Evolutionary conservation across 2,329 filamentous ascomycete genomes (phyloP).

Genomic region (Fusarium sp.): DNA sequence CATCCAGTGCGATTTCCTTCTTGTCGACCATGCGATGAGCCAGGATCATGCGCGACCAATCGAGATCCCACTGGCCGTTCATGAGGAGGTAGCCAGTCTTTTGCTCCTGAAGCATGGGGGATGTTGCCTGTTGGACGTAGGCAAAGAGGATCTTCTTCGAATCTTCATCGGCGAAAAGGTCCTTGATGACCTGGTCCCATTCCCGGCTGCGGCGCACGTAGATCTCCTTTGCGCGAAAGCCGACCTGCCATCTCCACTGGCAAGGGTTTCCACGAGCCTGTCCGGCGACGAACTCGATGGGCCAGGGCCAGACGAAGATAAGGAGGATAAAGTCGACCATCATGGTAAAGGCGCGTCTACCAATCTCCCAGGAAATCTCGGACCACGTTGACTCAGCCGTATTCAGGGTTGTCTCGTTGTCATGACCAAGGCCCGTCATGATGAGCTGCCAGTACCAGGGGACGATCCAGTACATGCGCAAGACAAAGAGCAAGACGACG

Average conservation of each 20-base stretch:
- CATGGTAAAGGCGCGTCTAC: slow-evolving; percentile 73
- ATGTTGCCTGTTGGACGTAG: slow-evolving; percentile 76
- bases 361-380: slow-evolving; percentile 68
- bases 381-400: slow-evolving; percentile 66
- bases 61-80: slow-evolving; percentile 87
- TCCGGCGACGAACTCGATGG: slow-evolving; percentile 77
- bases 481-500: slow-evolving; percentile 73
- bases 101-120: slow-evolving; percentile 72
- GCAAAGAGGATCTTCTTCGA: slow-evolving; percentile 70
- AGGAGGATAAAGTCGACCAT: slow-evolving; percentile 79
- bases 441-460: slow-evolving; percentile 80
- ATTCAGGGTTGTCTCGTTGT: slow-evolving; percentile 75
- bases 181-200: slow-evolving; percentile 73
- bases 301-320: slow-evolving; percentile 79
- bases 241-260: slow-evolving; percentile 78
- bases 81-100: slow-evolving; percentile 93
- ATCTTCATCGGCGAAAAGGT: slow-evolving; percentile 64
- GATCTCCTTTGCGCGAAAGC: slow-evolving; percentile 84
- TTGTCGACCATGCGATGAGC: slow-evolving; percentile 78
- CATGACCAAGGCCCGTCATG: slow-evolving; percentile 72
- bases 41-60: slow-evolving; percentile 83
- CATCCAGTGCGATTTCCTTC: slow-evolving; percentile 70
- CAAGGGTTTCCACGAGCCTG: slow-evolving; percentile 70
- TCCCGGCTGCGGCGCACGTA: slow-evolving; percentile 81
- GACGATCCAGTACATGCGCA: slow-evolving; percentile 75